Base-by-base conservation (phyloP, 2,329 filamentous ascomycete genomes). In the Cordyceps javanica region DNA sequence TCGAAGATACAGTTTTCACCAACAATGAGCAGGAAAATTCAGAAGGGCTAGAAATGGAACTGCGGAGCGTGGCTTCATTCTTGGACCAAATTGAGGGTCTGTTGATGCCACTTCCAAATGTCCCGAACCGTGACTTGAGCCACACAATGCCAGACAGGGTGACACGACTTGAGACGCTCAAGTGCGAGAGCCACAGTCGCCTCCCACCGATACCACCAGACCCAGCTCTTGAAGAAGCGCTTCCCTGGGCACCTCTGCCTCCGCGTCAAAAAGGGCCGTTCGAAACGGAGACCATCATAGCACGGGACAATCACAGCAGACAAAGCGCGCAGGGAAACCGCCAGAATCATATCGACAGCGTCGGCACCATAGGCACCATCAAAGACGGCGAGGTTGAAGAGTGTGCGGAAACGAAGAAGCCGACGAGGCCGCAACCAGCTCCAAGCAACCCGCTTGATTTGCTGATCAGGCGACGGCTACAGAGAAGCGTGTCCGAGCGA, bases 171-270 rank as follows among this genome's bases (percentile, higher is more conserved):
- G 5, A n/a, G 25, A 41, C 14, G 23, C 44, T 25, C 13, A 7
- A 16, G 4, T 48, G 23, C 45, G 45, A 50, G 3, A 5, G 30
- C 5, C 26, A 51, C 7, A 25, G 26, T 28, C 26, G n/a, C 3
- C 36, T 51, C 5, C 28, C 23, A 5, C 46, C 32, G 21, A 13
- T 57, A 10, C 28, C 26, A 6, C 4, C 50, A 9, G 28, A 57
- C n/a, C 6, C 25, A n/a, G 36, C 13, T 19, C 19, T 23, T 1
- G 45, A 57, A 13, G 45, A 28, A 19, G 45, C 44, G n/a, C 55
- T 57, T 13, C 38, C 36, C 2, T 55, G 53, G 53, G 23, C 53
- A 21, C 53, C 53, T 11, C 32, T 55, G 3, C 53, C 53, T 30
- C n/a, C 41, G 9, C 42, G 32, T 21, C 42, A 32, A 4, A 11